phyloP scores from a whole-genome alignment of 2,329 filamentous ascomycete species.

The Drechmeria coniospora region DNA sequence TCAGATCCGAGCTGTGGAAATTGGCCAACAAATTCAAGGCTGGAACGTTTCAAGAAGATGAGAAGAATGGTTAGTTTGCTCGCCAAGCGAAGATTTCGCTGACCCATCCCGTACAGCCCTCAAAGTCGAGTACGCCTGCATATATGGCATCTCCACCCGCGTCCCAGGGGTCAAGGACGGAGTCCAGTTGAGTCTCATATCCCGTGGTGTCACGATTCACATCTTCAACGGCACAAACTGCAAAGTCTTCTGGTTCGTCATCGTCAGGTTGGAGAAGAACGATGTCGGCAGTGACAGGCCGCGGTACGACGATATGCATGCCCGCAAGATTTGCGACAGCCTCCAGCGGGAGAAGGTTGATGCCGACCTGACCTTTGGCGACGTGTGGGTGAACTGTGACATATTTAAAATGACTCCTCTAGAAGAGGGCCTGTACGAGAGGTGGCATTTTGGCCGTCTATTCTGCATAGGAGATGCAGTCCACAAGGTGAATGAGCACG shows the following conservation, averaged over 20 bases:
- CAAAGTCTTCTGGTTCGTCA: slow-evolving; percentile 21
- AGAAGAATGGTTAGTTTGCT: too few species aligned
- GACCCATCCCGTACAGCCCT: too few species aligned
- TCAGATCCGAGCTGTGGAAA: slow-evolving; percentile 13
- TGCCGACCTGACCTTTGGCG: slow-evolving; percentile 8
- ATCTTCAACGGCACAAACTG: slow-evolving; percentile 13
- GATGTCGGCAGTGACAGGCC: not conserved
- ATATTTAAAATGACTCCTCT: slow-evolving; percentile 15
- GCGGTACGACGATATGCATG: not conserved
- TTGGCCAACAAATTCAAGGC: slow-evolving; percentile 8
- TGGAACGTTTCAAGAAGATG: slow-evolving; percentile 7
- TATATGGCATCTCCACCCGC: slow-evolving; percentile 19
- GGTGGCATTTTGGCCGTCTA: slow-evolving; percentile 16
- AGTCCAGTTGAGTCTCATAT: slow-evolving; percentile 8
- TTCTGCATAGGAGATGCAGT: slow-evolving; percentile 16
- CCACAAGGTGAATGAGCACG: slow-evolving; percentile 16
- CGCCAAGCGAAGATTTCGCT: too few species aligned
- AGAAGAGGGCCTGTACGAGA: slow-evolving; percentile 16
- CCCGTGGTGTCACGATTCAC: slow-evolving; percentile 11
- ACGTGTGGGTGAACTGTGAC: slow-evolving; percentile 13
- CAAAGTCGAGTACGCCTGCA: slow-evolving; percentile 14
- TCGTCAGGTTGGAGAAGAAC: slow-evolving; percentile 9
- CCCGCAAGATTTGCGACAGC: slow-evolving; percentile 1
- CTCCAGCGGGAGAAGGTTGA: slow-evolving; percentile 1
- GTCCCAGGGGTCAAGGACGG: slow-evolving; percentile 8